Evolutionary conservation across 2,329 filamentous ascomycete species (phyloP), one percentile per base, ranked within the genome.

Genomic region (Trichoderma sp.): DNA sequence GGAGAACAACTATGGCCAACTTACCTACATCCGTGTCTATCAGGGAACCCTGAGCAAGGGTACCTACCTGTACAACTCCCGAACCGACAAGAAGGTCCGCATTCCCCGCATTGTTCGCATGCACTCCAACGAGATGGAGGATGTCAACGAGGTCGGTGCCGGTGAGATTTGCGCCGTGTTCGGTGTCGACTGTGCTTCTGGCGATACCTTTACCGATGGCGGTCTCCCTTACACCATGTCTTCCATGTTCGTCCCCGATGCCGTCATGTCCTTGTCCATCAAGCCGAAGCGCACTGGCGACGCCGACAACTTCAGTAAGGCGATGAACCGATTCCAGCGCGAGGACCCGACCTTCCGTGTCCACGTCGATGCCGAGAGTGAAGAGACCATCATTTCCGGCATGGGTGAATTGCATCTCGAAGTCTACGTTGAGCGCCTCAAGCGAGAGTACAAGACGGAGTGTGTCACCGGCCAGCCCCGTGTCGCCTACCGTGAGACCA

Each of bases 91-190:
- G 88, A 98, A 95, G 86, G 92, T 99, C 80, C 95, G 97, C 83
- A 92, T 99, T 72, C 96, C 96, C 24, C 93, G 95, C 79, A 98
- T 99, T 78, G 96, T 99, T 74, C 94, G 96, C 74, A 99, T 99
- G 96, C 96, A 99, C 86, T 97, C 95, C 60, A 97, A 98, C 80
- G 96, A 99, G 80, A 97, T 99, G 95, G 96, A 99, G 82, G 96
- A 99, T 79, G 94, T 98, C 34, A 86, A 84, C 71, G 95, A 98
- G 82, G 92, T 99, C 74, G 94, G 95, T 67, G 95, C 96, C 69
- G 96, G 96, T 82, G 96, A 99, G 83, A 99, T 99, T 75, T 99
- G 96, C 80, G 96, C 96, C 73, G 96, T 99, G 72, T 99, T 99
- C 80, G 96, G 96, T 79, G 93, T 99, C 70, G 96, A 99, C 78